Evolutionary conservation across 495 filamentous ascomycete species (phyloP), one percentile per base, ranked within the genome.

Genomic region (Niebla homalea): DNA sequence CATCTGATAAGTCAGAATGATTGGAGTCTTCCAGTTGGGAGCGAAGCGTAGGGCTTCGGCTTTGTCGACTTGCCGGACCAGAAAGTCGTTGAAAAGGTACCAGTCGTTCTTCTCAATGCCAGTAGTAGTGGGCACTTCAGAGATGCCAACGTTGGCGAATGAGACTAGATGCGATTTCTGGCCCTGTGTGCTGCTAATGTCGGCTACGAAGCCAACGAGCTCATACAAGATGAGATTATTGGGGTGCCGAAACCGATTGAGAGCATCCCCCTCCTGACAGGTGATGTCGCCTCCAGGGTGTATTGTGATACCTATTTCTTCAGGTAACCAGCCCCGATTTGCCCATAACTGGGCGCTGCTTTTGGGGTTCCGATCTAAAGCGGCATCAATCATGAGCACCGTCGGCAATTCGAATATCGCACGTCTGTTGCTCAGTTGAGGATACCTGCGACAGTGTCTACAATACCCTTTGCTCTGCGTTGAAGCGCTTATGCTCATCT

Each of bases 21-120:
- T 84, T 2, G 92, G 93, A 43, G 82, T 73, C 69, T 96, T 99
- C 90, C 93, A 97, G 6, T 78, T 70, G 2, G 56, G 36, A 20
- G 84, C 76, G 59, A 97, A 97, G 14, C 80, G 78, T 12, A 97
- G 68, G 4, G 93, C 93, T 61, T 97, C 89, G 35, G 84, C 83
- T 38, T 73, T 69, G 14, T 80, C 72, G 16, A 94, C 73, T n/a
- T 82, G 77, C 5, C 84, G 77, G 29, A 99, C 92, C 12, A 93
- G 70, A 56, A 99, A 99, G 65, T 99, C 92, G 48, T 99, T 99
- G 66, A 99, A 94, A 4, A 99, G 62, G 59, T 95, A 85, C 92
- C 92, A 99, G 53, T 79, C 78, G 55, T 70, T 77, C 46, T 78
- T 70, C 1, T 61, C 62, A 18, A 22, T 19, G 32, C 20, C 16